Base-by-base conservation (phyloP, 2,329 filamentous ascomycete species). In the Ophiognomonia clavigignenti-juglandacearum region DNA sequence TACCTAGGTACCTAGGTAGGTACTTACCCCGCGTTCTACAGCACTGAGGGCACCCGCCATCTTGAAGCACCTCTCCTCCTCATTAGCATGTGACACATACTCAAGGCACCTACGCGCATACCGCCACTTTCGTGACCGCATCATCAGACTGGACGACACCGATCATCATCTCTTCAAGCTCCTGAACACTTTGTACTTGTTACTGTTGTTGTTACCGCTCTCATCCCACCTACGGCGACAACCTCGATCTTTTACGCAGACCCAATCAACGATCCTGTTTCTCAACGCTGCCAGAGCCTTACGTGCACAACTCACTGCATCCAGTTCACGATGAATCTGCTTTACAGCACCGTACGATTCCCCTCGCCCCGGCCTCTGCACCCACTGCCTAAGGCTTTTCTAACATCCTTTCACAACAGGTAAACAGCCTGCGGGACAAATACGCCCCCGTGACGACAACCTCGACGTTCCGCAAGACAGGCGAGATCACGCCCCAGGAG, bases 401-500 rank as follows among this genome's bases (percentile, higher is more conserved):
- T 47, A 92, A 89, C 43, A 84, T 16, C 9, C 14, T 4, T 16
- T n/a, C 14, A 4, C 14, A 31, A n/a, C 31, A 34, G 31, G 31
- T 96, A 65, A 93, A 95, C 67, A 89, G 85, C 58, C 83, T 96
- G 62, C 87, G 92, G 59, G 93, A 97, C 70, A 85, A 85, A 59
- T 92, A 95, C 68, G 89, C 92, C 11, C 91, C 91, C 34, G 85
- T 96, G 60, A 83, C 82, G 50, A 85, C 95, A 66, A 95, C 83
- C 43, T 97, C 92, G 4, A 97, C 88, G 55, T 98, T 98, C 70
- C 88, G 92, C 59, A 79, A 82, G 59, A 96, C 91, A 4, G 93
- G 93, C 56, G 88, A 97, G 72, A 93, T 98, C 69, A 97, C 92
- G 0, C 92, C 92, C 16, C 92, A 96, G 62, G 93, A 98, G 75